Conservation (phyloP, 176 grass and related monocot genomes). For the Dendrocalamus sinicus region DNA sequence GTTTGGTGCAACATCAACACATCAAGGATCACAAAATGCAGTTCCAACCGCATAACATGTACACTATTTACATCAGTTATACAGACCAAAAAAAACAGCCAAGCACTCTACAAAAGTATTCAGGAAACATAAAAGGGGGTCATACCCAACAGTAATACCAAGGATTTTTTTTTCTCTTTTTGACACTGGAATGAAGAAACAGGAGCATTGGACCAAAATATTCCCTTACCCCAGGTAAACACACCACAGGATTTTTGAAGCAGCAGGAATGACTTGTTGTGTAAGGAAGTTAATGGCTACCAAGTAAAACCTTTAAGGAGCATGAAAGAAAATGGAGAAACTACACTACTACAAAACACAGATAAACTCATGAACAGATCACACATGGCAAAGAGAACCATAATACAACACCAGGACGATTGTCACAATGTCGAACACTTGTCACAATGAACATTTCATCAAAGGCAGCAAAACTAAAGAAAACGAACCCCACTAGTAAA, state of each 20-base stretch:
- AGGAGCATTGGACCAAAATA: background rate
- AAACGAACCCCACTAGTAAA: background rate
- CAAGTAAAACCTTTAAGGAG: background rate
- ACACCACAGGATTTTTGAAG: background rate
- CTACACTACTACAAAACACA: background rate
- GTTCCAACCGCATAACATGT: background rate
- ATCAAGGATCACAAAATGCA: background rate
- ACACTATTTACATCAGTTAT: background rate
- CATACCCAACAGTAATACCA: too few species aligned
- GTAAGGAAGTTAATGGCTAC: background rate
- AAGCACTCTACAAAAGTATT: background rate
- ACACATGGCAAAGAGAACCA: background rate
- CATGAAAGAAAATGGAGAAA: background rate
- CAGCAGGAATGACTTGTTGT: background rate
- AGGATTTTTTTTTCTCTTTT: too few species aligned
- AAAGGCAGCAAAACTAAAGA: background rate
- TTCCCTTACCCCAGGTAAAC: background rate
- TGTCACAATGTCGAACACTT: background rate
- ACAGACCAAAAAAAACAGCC: background rate
- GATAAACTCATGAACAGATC: background rate
- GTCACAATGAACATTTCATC: background rate
- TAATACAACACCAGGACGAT: background rate
- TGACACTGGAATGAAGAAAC: background rate
- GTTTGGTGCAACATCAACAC: too few species aligned
- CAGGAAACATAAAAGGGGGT: background rate